phyloP scores from a whole-genome alignment of 805 yeast genomes.

The Wickerhamomyces pijperi region DNA sequence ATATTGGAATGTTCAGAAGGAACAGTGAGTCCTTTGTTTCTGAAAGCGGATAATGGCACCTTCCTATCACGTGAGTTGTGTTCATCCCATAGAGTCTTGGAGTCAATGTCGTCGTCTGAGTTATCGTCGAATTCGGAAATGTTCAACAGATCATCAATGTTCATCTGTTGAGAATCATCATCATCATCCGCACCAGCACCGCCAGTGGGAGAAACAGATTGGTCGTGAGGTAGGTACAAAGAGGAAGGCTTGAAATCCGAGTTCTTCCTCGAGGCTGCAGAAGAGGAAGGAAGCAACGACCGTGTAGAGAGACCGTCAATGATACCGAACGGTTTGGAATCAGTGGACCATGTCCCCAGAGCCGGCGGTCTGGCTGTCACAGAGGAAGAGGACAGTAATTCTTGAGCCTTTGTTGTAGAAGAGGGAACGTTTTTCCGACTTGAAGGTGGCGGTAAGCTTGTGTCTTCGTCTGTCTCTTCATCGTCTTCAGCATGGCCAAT shows the following conservation, averaged over 20 bases:
- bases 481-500: conserved; percentile 38
- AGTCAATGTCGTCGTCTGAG: conserved; percentile 37
- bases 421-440: conserved; percentile 51
- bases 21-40: conserved; percentile 63
- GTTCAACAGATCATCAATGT: conserved; percentile 75
- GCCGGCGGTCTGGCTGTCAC: conserved; percentile 86
- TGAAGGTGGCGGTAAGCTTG: conserved; percentile 64
- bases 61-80: conserved; percentile 21
- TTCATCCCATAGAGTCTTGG: not conserved
- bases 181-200: too few relatives aligned
- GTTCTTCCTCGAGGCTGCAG: conserved; percentile 4
- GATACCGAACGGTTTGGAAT: conserved; percentile 77
- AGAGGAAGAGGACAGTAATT: conserved; percentile 78
- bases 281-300: conserved; percentile 44
- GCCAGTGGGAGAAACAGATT: too few relatives aligned
- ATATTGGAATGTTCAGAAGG: conserved; percentile 17
- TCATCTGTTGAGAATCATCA: conserved; percentile 36
- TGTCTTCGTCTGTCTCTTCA: conserved; percentile 91
- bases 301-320: conserved; percentile 92
- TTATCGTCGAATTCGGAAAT: conserved; percentile 80
- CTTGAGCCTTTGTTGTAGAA: conserved; percentile 51
- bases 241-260: conserved; percentile 5
- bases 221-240: too few relatives aligned
- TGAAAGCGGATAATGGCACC: conserved; percentile 81
- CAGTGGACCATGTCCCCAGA: conserved; percentile 84